Percentiles rank a stretch among this genome's conserved stretches.
These are phyloP conservation scores for Vanrija sp. DNA, from an alignment of 1,284 basidiomycete genomes.

Conservation along the genomic window DNA sequence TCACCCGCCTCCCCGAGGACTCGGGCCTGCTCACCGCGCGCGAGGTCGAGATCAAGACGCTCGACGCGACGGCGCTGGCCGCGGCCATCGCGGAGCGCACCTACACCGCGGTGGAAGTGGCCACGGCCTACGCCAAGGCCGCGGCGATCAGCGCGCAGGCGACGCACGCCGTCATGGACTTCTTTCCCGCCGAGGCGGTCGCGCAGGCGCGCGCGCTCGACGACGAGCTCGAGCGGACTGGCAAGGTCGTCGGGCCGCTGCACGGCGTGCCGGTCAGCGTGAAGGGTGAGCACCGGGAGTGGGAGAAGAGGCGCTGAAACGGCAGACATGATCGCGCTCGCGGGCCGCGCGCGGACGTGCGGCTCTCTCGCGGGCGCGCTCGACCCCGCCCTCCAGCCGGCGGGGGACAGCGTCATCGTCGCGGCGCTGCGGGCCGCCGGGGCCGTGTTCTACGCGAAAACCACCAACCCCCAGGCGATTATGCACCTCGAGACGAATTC, in stretches of 20 bases:
- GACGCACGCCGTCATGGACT: constrained; percentile 66
- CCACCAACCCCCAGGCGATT: constrained; percentile 30
- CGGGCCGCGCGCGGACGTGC: constrained; percentile 30
- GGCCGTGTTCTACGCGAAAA: constrained; percentile 26
- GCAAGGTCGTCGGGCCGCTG: constrained; percentile 56
- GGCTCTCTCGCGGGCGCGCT: no score
- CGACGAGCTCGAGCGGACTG: constrained; percentile 53
- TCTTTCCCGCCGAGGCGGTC: constrained; percentile 61
- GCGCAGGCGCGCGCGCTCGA: constrained; percentile 59
- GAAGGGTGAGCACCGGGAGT: constrained; percentile 45
- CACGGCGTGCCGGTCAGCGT: constrained; percentile 62
- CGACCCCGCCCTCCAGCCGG: background rate
- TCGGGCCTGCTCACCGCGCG: constrained; percentile 16
- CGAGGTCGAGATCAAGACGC: constrained; percentile 30
- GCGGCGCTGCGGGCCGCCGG: constrained; percentile 25
- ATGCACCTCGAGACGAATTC: constrained; percentile 33
- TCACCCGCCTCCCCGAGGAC: constrained; percentile 12
- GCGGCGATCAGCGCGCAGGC: constrained; percentile 32
- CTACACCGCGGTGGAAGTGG: constrained; percentile 27
- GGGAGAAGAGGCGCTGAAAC: background rate
- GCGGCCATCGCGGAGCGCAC: constrained; percentile 29
- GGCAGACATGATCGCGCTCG: constrained; percentile 45
- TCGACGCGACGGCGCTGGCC: constrained; percentile 40
- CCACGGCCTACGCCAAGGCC: constrained; percentile 27
- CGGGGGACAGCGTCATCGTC: constrained; percentile 12